These are phyloP conservation scores for Fagus sylvatica DNA, from an alignment of 306 rosid species.

Conservation along the genomic window DNA sequence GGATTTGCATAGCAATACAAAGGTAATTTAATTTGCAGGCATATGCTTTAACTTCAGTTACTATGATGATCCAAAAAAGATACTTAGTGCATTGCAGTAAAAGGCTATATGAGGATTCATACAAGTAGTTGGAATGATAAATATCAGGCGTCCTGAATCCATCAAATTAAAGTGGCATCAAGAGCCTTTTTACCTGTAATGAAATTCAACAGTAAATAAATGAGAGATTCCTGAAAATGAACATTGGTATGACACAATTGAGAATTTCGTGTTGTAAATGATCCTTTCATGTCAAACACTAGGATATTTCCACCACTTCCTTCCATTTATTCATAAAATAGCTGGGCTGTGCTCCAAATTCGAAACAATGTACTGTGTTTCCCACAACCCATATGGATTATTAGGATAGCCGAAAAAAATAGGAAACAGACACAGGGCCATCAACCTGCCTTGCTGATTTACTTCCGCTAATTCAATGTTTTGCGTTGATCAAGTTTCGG, in stretches of 20 bases:
- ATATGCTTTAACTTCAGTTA: no score
- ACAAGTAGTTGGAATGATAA: neutral
- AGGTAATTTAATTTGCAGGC: no score
- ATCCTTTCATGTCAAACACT: slow-evolving; percentile 13
- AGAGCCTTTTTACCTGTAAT: neutral
- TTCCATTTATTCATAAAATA: slow-evolving; percentile 36
- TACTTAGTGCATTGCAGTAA: neutral
- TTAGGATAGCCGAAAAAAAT: slow-evolving; percentile 27
- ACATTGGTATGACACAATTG: neutral
- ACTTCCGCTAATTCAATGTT: slow-evolving; percentile 33
- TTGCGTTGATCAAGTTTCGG: slow-evolving; percentile 73
- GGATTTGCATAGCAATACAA: no score
- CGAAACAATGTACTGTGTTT: slow-evolving; percentile 22
- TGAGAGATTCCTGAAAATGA: neutral
- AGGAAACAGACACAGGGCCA: neutral
- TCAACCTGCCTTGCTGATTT: slow-evolving; percentile 19
- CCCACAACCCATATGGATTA: slow-evolving; percentile 28
- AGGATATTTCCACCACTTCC: slow-evolving; percentile 14
- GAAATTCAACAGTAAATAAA: neutral
- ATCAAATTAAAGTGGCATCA: neutral
- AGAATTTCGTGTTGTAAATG: slow-evolving; percentile 23
- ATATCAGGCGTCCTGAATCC: neutral
- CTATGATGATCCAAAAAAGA: no score
- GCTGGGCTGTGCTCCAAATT: slow-evolving; percentile 28
- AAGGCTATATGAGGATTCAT: neutral